These are phyloP conservation scores for Hypoxylon crocopeplum DNA, from an alignment of 495 filamentous ascomycete genomes.

Conservation along the genomic window DNA sequence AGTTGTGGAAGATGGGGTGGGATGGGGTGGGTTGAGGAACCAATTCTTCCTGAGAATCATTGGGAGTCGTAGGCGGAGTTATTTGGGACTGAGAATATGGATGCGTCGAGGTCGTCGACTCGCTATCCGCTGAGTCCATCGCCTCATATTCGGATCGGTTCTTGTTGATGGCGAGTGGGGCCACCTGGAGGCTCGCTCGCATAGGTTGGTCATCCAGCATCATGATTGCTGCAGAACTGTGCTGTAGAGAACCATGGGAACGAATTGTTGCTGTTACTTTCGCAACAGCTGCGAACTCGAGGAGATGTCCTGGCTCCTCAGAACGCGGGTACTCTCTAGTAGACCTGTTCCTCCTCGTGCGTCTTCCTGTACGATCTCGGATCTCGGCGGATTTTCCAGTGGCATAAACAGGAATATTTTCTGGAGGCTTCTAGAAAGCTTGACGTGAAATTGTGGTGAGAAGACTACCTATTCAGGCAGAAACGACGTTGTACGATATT, in stretches of 20 bases:
- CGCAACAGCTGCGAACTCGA: constrained; percentile 34
- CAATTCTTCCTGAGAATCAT: constrained; percentile 64
- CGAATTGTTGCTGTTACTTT: constrained; percentile 29
- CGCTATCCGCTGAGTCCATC: constrained; percentile 48
- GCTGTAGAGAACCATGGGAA: constrained; percentile 49
- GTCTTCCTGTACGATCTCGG: constrained; percentile 10
- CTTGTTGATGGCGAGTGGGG: constrained; percentile 77
- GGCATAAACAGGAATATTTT: constrained; percentile 8
- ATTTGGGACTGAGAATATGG: constrained; percentile 61
- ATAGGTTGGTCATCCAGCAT: constrained; percentile 58
- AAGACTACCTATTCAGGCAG: neutral
- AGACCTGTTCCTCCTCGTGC: constrained; percentile 2
- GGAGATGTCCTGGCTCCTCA: constrained; percentile 21
- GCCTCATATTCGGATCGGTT: constrained; percentile 56
- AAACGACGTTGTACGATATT: constrained; percentile 7
- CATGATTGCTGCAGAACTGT: constrained; percentile 48
- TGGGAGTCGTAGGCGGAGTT: constrained; percentile 77
- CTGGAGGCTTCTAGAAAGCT: constrained; percentile 10
- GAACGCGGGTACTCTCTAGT: neutral
- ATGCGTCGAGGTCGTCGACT: constrained; percentile 47
- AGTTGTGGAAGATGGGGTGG: constrained; percentile 85
- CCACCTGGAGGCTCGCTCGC: constrained; percentile 71
- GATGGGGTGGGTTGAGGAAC: constrained; percentile 53
- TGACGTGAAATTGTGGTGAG: constrained; percentile 1
- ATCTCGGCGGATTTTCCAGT: neutral